These are phyloP conservation scores for Elsinoe fawcettii DNA, from an alignment of 2,329 filamentous ascomycete genomes.

Conservation along the genomic window DNA sequence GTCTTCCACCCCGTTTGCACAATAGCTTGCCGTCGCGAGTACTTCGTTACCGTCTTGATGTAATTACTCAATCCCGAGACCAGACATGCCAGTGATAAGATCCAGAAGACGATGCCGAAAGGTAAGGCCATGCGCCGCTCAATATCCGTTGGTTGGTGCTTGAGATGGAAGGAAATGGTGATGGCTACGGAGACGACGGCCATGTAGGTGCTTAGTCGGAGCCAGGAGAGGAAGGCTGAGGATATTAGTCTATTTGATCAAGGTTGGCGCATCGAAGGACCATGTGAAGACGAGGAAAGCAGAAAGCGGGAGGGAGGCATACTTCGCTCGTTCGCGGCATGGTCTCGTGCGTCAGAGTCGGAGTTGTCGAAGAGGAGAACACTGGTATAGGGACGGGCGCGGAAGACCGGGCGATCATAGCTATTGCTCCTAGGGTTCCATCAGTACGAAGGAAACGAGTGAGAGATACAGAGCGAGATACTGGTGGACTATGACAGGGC, in stretches of 20 bases:
- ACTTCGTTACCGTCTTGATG: constrained; percentile 72
- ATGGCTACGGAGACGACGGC: constrained; percentile 84
- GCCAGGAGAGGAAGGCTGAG: constrained; percentile 73
- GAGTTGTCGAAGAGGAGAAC: constrained; percentile 67
- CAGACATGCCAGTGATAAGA: constrained; percentile 69
- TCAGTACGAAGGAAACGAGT: neutral
- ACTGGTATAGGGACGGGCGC: constrained; percentile 55
- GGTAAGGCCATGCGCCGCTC: constrained; percentile 75
- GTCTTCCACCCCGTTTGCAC: constrained; percentile 95
- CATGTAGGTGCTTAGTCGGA: constrained; percentile 84
- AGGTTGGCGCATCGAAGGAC: neutral
- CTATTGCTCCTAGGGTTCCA: constrained; percentile 32
- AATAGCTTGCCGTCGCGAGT: constrained; percentile 67
- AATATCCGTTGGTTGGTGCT: constrained; percentile 57
- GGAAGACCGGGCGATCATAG: constrained; percentile 45
- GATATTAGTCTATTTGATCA: neutral
- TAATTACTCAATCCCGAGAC: constrained; percentile 77
- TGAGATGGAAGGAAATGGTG: constrained; percentile 86
- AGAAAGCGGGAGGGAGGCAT: constrained; percentile 19
- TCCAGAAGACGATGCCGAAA: constrained; percentile 82
- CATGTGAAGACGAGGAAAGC: constrained; percentile 34
- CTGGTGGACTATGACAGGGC: constrained; percentile 5
- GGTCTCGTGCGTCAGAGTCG: constrained; percentile 65
- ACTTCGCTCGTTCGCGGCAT: constrained; percentile 71
- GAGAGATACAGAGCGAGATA: neutral